Evolutionary conservation across 257 asterid species (phyloP).

Genomic region (Dorcoceras hygrometricum): DNA sequence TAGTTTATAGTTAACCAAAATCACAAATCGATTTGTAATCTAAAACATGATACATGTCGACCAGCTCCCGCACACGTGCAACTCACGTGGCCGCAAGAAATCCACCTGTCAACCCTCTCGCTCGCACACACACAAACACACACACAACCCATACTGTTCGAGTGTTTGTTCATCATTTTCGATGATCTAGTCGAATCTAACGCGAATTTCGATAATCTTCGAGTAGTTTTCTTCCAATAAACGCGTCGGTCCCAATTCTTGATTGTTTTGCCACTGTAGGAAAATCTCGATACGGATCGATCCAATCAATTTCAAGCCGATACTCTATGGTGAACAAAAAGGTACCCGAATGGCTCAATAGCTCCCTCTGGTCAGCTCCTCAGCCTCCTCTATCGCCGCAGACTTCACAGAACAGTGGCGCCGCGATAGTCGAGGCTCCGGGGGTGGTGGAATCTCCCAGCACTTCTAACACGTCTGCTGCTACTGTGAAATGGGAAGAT

Average conservation of each 20-base stretch:
- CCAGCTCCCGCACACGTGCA: background rate
- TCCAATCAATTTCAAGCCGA: background rate
- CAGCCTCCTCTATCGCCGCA: constrained; percentile 34
- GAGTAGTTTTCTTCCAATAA: background rate
- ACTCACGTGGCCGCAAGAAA: background rate
- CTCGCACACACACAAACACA: background rate
- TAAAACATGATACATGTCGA: background rate
- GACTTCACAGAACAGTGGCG: constrained; percentile 21
- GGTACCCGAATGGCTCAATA: constrained; percentile 82
- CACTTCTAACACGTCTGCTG: constrained; percentile 23
- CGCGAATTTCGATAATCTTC: background rate
- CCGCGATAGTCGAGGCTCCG: constrained; percentile 33
- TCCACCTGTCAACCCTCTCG: background rate
- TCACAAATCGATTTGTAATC: too few species aligned
- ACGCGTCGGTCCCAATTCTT: background rate
- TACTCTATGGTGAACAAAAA: constrained; percentile 36
- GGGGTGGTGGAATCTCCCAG: constrained; percentile 26
- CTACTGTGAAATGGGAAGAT: constrained; percentile 32
- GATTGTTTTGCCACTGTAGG: background rate
- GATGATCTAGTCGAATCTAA: background rate
- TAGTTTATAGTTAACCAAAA: too few species aligned
- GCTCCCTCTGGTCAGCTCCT: constrained; percentile 71
- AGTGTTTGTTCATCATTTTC: background rate
- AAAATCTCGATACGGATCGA: background rate
- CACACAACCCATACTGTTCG: background rate